A percentile compares a stretch with the other conserved stretches of the same genome.
Evolutionary conservation across 805 yeast species (phyloP).

Genomic region (Ogataea parapolymorpha): DNA sequence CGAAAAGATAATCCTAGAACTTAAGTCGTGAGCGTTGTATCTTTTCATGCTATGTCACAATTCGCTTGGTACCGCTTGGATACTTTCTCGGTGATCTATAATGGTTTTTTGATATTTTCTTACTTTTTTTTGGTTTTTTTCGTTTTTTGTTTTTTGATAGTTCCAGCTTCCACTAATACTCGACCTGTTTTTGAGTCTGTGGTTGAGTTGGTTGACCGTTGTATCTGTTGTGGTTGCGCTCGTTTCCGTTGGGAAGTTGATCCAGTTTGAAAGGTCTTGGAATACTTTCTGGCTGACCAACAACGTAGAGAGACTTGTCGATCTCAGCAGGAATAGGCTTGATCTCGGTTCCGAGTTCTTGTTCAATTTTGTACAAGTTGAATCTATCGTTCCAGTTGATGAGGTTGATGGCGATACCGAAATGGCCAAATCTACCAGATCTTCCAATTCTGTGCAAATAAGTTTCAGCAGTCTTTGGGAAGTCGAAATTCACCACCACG

Average conservation of each 20-base stretch:
- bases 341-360: slow-evolving; percentile 95
- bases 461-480: slow-evolving; percentile 97
- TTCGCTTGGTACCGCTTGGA: slow-evolving; percentile 4
- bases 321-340: slow-evolving; percentile 94
- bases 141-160: slow-evolving; percentile 5
- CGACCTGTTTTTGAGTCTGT: slow-evolving; percentile 19
- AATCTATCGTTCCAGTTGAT: slow-evolving; percentile 97
- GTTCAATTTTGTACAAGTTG: slow-evolving; percentile 90
- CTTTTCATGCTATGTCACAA: slow-evolving; percentile 3
- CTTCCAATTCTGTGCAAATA: slow-evolving; percentile 98
- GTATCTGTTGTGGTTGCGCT: slow-evolving; percentile 26
- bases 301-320: slow-evolving; percentile 85
- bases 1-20: slow-evolving; percentile 5
- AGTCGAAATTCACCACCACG: slow-evolving; percentile 95
- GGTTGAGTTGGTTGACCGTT: slow-evolving; percentile 32
- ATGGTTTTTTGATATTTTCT: slow-evolving; percentile 7
- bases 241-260: slow-evolving; percentile 34
- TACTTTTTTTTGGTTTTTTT: slow-evolving; percentile 6
- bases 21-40: background rate
- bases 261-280: slow-evolving; percentile 90
- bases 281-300: slow-evolving; percentile 67
- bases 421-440: slow-evolving; percentile 97
- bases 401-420: slow-evolving; percentile 94
- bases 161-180: slow-evolving; percentile 8
- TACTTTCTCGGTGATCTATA: slow-evolving; percentile 7